Evolutionary conservation across 805 yeast species (phyloP).

Genomic region (Hanseniaspora clermontiae): DNA sequence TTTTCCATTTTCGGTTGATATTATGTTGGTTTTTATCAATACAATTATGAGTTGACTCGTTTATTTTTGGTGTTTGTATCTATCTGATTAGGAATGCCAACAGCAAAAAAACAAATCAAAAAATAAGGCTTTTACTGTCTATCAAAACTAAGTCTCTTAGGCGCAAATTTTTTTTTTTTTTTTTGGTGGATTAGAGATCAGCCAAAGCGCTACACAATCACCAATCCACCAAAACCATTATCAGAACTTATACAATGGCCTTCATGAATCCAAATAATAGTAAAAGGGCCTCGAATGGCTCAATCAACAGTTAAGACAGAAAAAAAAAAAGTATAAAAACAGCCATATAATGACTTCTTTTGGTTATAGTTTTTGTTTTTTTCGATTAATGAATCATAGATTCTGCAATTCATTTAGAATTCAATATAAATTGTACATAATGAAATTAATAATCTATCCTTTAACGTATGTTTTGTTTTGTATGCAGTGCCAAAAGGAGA

Average conservation of each 20-base stretch:
- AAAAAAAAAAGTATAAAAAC: not conserved
- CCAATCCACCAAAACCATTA: too few relatives aligned
- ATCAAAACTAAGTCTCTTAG: not conserved
- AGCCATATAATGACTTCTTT: not conserved
- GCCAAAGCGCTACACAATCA: not conserved
- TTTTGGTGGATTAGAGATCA: too few relatives aligned
- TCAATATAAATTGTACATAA: slow-evolving; percentile 7
- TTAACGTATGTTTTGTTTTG: slow-evolving; percentile 1
- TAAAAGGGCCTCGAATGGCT: too few relatives aligned
- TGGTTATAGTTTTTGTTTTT: not conserved
- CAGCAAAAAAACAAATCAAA: too few relatives aligned
- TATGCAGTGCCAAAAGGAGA: slow-evolving; percentile 9
- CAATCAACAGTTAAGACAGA: too few relatives aligned
- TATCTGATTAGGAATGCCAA: not conserved
- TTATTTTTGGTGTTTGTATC: not conserved
- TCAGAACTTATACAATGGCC: too few relatives aligned
- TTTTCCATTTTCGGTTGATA: slow-evolving; percentile 3
- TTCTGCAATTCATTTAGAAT: not conserved
- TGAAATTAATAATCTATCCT: slow-evolving; percentile 10
- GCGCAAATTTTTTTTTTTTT: not conserved
- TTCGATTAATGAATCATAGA: slow-evolving; percentile 12
- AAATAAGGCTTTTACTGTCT: too few relatives aligned
- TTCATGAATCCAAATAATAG: too few relatives aligned
- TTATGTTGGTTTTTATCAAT: too few relatives aligned
- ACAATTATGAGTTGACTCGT: not conserved